Conservation (phyloP, 2,329 filamentous ascomycete species). For the Penicillium sp. region DNA sequence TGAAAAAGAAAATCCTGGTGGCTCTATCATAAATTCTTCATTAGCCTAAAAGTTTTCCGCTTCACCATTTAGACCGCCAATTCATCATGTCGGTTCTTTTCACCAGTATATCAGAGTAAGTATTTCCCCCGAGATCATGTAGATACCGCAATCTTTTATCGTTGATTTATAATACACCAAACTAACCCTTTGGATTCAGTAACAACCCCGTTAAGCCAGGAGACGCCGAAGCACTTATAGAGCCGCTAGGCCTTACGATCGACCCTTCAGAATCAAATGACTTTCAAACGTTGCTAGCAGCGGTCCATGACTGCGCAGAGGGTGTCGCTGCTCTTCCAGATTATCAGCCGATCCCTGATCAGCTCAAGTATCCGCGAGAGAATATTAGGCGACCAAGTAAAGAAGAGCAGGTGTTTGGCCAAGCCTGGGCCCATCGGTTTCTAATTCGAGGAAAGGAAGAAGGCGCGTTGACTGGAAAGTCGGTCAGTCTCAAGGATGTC, state of each 20-base stretch:
- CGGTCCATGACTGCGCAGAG: slow-evolving; percentile 54
- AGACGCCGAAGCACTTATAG: slow-evolving; percentile 40
- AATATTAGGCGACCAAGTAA: slow-evolving; percentile 42
- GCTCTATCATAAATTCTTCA: slow-evolving; percentile 6
- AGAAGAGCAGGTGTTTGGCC: slow-evolving; percentile 48
- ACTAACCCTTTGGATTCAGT: slow-evolving; percentile 5
- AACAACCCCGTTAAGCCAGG: slow-evolving; percentile 45
- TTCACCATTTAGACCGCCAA: neutral
- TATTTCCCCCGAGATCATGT: neutral
- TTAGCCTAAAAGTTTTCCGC: neutral
- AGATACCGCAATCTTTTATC: neutral
- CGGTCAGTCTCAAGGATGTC: slow-evolving; percentile 56
- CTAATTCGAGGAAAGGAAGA: slow-evolving; percentile 41
- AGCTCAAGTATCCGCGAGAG: slow-evolving; percentile 48
- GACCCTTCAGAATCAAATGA: slow-evolving; percentile 42
- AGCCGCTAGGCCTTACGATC: slow-evolving; percentile 40
- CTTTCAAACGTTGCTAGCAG: slow-evolving; percentile 52
- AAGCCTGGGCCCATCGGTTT: slow-evolving; percentile 56
- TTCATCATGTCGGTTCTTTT: slow-evolving; percentile 29
- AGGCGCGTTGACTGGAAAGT: slow-evolving; percentile 44
- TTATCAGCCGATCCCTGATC: slow-evolving; percentile 47
- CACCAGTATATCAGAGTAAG: slow-evolving; percentile 30
- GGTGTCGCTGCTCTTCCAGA: slow-evolving; percentile 48
- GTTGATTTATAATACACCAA: neutral
- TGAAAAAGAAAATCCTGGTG: neutral